Percentiles rank a stretch among this genome's conserved stretches.
Conservation (phyloP, 1,139 yeast species). For the Candida glucosophila region DNA sequence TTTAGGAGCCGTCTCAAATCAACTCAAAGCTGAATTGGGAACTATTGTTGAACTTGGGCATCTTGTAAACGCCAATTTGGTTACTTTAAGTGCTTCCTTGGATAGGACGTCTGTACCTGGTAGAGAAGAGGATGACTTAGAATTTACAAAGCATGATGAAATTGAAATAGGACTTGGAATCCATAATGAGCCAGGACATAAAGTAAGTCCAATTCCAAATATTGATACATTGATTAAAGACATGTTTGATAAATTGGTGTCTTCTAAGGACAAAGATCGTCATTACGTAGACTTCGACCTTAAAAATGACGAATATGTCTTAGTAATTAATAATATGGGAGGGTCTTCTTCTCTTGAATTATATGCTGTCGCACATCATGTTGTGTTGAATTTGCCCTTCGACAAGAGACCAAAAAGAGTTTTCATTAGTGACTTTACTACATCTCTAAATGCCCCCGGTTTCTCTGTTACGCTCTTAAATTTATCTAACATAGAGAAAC, state of each 20-base stretch:
- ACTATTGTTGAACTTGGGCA: slow-evolving; percentile 53
- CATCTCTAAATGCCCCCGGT: slow-evolving; percentile 88
- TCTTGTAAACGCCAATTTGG: slow-evolving; percentile 54
- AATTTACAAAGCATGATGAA: slow-evolving; percentile 39
- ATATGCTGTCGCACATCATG: slow-evolving; percentile 52
- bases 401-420: slow-evolving; percentile 49
- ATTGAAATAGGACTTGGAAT: slow-evolving; percentile 93
- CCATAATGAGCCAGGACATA: slow-evolving; percentile 87
- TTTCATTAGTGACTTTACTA: slow-evolving; percentile 67
- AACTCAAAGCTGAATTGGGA: slow-evolving; percentile 22
- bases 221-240: slow-evolving; percentile 47
- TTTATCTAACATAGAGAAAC: slow-evolving; percentile 34
- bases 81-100: slow-evolving; percentile 83
- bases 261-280: slow-evolving; percentile 52
- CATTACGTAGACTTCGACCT: slow-evolving; percentile 58
- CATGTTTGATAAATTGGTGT: slow-evolving; percentile 46
- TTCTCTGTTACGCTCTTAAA: slow-evolving; percentile 74
- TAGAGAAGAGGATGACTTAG: slow-evolving; percentile 41
- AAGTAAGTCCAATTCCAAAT: slow-evolving; percentile 63
- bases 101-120: slow-evolving; percentile 92
- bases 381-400: slow-evolving; percentile 40
- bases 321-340: slow-evolving; percentile 74
- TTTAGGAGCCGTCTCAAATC: slow-evolving; percentile 53
- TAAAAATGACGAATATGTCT: slow-evolving; percentile 53
- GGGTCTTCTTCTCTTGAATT: slow-evolving; percentile 77